Evolutionary conservation across 257 asterid species (phyloP), one percentile per base, ranked within the genome.

Genomic region (Lavandula angustifolia): DNA sequence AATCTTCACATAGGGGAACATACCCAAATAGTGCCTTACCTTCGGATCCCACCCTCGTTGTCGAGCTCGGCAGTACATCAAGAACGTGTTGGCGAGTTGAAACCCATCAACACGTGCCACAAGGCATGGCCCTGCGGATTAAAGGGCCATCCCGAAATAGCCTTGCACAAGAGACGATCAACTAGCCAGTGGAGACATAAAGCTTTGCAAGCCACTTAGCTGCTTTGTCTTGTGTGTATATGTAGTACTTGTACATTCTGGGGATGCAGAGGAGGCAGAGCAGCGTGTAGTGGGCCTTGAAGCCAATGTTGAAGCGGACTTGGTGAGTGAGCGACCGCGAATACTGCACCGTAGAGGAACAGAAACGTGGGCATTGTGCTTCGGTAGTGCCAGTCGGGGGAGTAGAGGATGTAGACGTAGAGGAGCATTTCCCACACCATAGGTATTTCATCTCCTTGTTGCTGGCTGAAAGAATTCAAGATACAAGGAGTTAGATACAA

Each of bases 351-450:
- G 50, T 92, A 92, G 54, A 92, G 83, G 84, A 87, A 92, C 77
- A 92, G 60, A 69, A 92, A 92, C 3, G 92, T 92, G 27, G 98
- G 98, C 98, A 89, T 92, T 2, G 98, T 89, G 69, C 98, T 92
- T 43, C 90, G 85, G 54, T 92, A 92, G 58, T 92, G 98, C 98
- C 98, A 88, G 70, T 92, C 98, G 6, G 96, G 98, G n/a, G 98
- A 92, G 81, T 92, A 87, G 68, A 92, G 91, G 70, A 92, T 92
- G 88, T 92, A 92, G 49, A 92, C 84, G 55, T 92, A 92, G 11
- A 92, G 92, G 63, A 92, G 98, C 98, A 85, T 92, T 80, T 92
- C 98, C 98, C 98, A 92, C 63, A 92, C 95, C 98, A 92, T 92
- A 35, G 98, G 98, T n/a, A 96, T 92, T 83, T 92, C 98, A 65